Base-by-base conservation (phyloP, 2,329 filamentous ascomycete genomes). In the Elsinoe batatas region DNA sequence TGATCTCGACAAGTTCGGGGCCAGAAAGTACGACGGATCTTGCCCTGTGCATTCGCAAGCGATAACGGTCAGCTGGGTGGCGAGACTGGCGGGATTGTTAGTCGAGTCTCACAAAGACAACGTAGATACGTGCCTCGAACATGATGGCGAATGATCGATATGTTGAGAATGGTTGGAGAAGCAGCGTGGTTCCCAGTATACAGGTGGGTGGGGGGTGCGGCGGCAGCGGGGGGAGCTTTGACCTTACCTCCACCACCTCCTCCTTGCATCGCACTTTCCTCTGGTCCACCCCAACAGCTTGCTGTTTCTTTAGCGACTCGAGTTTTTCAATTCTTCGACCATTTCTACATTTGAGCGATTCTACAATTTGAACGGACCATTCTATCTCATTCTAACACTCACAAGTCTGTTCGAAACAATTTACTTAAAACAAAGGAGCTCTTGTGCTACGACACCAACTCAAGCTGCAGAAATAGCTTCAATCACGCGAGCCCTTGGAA, bases 1-100 rank as follows among this genome's bases (percentile, higher is more conserved):
- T 88, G 62, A 97, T 86, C 72, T 97, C 93, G 61, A 96, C 88
- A 42, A 98, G 84, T 71, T 96, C 91, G 63, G 86, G 79, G 20
- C 83, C 77, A 3, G 89, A 94, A 58, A 96, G 78, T 20, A 93
- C 76, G 32, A 95, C 86, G 20, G 87, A 91, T 59, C 87, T 82
- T 43, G 91, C 90, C 54, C 90, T 84, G 72, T 95, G 91, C 60
- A 87, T 76, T 59, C 90, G 87, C 51, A 95, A 77, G 60, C 82
- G 87, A 67, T 94, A 87, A 60, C 80, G 80, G 67, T 90, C 84
- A 68, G 83, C 81, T 38, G 84, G 85, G 65, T 85, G 80, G 47
- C 72, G 73, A 18, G 40, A 44, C 40, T 44, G 7, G 26, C 8
- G 26, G 4, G 5, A 3, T 8, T 30, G 26, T 30, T 8, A 30